Evolutionary conservation across 345 rosid species (phyloP).

Genomic region (Alliaria petiolata): DNA sequence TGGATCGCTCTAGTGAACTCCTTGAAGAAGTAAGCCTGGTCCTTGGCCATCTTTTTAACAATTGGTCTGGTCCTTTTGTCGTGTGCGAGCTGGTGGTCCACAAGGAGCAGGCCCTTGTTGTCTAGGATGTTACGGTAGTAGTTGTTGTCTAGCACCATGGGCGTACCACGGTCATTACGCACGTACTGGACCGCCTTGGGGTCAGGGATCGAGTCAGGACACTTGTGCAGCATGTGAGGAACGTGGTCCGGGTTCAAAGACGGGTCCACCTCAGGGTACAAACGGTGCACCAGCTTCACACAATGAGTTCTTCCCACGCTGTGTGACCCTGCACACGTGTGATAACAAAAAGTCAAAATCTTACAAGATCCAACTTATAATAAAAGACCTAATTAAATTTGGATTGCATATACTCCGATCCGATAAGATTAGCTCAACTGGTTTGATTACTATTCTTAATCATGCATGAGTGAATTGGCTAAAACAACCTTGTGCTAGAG

Average conservation of each 20-base stretch:
- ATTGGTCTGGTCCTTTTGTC: conserved; percentile 84
- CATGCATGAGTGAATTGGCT: background rate
- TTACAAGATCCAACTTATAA: background rate
- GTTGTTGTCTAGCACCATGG: conserved; percentile 91
- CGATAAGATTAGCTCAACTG: background rate
- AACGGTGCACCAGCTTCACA: conserved; percentile 82
- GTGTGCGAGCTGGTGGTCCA: conserved; percentile 86
- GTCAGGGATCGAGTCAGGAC: conserved; percentile 94
- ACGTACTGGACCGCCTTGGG: conserved; percentile 94
- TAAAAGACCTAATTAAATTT: background rate
- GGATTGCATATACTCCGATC: background rate
- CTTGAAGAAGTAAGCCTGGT: conserved; percentile 87
- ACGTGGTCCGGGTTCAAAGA: conserved; percentile 78
- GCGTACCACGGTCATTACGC: conserved; percentile 93
- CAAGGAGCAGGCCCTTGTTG: conserved; percentile 82
- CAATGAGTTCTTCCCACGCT: conserved; percentile 97
- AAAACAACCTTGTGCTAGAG: background rate
- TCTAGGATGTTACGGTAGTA: conserved; percentile 92
- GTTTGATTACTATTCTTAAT: background rate
- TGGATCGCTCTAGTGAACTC: conserved; percentile 86
- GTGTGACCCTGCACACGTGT: conserved; percentile 61
- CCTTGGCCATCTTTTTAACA: conserved; percentile 96
- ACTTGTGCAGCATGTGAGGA: conserved; percentile 86
- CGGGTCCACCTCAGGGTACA: conserved; percentile 88
- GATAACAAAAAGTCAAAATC: conserved; percentile 11